Evolutionary conservation across 169 alveolate genomes (phyloP).

Genomic region (Cyclospora cayetanensis): DNA sequence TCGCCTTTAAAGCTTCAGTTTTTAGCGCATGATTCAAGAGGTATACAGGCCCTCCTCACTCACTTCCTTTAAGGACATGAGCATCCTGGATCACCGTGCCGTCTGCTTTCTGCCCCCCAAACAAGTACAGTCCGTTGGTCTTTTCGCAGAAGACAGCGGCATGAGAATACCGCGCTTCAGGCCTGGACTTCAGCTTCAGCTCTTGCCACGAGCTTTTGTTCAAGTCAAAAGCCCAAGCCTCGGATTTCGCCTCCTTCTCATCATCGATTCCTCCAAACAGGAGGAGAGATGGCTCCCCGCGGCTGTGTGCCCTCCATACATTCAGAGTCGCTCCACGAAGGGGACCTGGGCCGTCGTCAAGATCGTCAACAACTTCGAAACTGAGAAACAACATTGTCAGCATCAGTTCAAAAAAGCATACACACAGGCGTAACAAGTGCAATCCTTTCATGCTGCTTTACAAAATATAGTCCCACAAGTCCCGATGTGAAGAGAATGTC

Average conservation of each 20-base stretch:
- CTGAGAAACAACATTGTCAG: background rate
- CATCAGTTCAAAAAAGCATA: too few species aligned
- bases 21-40: background rate
- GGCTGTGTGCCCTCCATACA: background rate
- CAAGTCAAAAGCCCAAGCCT: conserved; percentile 61
- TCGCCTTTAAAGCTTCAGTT: background rate
- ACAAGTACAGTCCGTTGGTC: background rate
- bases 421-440: too few species aligned
- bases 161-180: conserved; percentile 9
- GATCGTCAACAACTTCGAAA: background rate
- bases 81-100: conserved; percentile 14
- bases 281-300: background rate
- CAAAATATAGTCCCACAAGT: too few species aligned
- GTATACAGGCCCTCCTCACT: background rate
- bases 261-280: conserved; percentile 51
- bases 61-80: conserved; percentile 24
- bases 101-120: background rate
- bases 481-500: too few species aligned
- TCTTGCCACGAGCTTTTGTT: background rate
- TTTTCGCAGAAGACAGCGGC: background rate
- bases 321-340: background rate
- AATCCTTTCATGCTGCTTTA: too few species aligned
- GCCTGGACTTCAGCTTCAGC: background rate
- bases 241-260: background rate
- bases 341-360: background rate